Evolutionary conservation across 1,284 basidiomycete species (phyloP).

Genomic region (Leccinum solheimii): DNA sequence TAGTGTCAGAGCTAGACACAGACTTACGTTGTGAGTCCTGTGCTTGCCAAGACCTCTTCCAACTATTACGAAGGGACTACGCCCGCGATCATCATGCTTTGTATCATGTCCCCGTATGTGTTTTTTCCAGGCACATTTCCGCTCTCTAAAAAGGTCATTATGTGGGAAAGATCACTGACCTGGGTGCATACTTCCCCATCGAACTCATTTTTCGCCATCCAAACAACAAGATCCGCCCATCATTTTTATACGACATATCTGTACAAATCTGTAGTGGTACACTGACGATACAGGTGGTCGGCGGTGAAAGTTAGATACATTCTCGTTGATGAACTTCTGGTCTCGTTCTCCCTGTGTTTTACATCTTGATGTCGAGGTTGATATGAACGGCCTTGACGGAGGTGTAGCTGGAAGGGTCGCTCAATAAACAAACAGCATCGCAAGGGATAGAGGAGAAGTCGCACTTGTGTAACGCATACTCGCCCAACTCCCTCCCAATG

Average conservation of each 20-base stretch:
- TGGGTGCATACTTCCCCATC: background rate
- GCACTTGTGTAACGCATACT: conserved; percentile 73
- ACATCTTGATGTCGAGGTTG: conserved; percentile 52
- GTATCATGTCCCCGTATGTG: background rate
- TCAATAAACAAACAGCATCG: conserved; percentile 5
- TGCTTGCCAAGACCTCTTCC: background rate
- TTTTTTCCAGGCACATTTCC: background rate
- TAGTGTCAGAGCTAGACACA: background rate
- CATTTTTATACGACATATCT: background rate
- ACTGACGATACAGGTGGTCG: background rate
- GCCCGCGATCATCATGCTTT: background rate
- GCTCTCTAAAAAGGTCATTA: background rate
- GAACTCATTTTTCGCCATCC: background rate
- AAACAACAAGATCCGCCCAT: background rate
- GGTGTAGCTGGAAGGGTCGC: background rate
- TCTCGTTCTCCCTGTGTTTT: background rate
- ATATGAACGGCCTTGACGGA: conserved; percentile 82
- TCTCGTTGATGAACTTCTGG: background rate
- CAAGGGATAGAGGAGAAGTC: conserved; percentile 26
- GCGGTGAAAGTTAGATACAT: conserved; percentile 1
- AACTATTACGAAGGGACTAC: background rate
- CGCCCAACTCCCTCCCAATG: conserved; percentile 83
- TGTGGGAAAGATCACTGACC: background rate
- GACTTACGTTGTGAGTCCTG: background rate
- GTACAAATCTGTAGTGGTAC: background rate